Conservation (phyloP, 2,329 filamentous ascomycete species). For the Pestalotiopsis sp. region DNA sequence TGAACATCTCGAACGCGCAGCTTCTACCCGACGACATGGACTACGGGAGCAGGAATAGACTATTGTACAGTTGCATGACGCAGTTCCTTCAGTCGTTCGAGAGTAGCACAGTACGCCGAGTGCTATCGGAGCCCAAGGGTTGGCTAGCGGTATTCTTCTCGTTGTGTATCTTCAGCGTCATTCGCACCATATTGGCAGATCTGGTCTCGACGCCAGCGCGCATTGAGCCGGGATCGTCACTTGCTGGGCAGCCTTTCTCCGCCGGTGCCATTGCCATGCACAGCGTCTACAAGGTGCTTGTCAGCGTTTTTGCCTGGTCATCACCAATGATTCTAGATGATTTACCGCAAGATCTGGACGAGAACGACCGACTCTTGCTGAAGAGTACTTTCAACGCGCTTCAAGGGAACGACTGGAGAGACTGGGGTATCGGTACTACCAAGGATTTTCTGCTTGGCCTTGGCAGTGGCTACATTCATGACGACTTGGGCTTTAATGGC, state of each 20-base stretch:
- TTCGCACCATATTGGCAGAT: constrained; percentile 54
- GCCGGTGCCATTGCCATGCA: constrained; percentile 41
- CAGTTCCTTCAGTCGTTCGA: constrained; percentile 59
- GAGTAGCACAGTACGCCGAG: constrained; percentile 40
- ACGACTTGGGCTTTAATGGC: constrained; percentile 41
- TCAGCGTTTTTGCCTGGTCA: constrained; percentile 48
- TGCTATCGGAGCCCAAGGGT: constrained; percentile 41
- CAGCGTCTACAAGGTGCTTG: constrained; percentile 53
- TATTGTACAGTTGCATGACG: constrained; percentile 52
- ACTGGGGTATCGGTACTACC: constrained; percentile 47
- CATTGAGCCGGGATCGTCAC: constrained; percentile 25
- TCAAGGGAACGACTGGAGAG: constrained; percentile 48
- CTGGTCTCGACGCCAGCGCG: constrained; percentile 38
- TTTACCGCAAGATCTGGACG: constrained; percentile 40
- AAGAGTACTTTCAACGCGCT: constrained; percentile 47
- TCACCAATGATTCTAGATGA: constrained; percentile 49
- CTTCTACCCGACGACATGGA: constrained; percentile 46
- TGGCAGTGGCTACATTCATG: constrained; percentile 43
- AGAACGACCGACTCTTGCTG: constrained; percentile 48
- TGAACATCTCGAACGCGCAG: constrained; percentile 34
- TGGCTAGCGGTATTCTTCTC: constrained; percentile 58
- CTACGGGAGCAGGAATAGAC: constrained; percentile 47
- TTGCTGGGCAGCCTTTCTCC: constrained; percentile 26
- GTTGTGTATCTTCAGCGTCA: constrained; percentile 61
- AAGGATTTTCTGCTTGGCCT: constrained; percentile 53